Base-by-base conservation (phyloP, 2,329 filamentous ascomycete species). In the Fusarium chlamydosporum region DNA sequence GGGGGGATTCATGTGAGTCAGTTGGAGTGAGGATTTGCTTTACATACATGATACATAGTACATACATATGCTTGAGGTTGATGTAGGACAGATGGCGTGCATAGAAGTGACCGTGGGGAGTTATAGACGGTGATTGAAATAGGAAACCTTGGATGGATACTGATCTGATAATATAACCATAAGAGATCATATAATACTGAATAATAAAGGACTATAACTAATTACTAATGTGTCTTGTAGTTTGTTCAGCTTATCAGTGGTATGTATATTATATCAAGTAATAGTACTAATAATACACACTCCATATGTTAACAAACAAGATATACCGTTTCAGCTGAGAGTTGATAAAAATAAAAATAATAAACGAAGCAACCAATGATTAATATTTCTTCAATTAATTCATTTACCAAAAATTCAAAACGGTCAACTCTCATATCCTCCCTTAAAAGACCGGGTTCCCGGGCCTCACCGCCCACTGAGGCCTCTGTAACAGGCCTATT, bases 391-490 rank as follows among this genome's bases (percentile, higher is more conserved):
- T 31, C 2, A 47, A 35, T 47, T 58, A 60, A 42, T 26, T 27
- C 6, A 4, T 20, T 43, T 29, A 9, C 3, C 29, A 8, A 29
- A 42, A 53, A 56, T 23, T 15, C 2, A 55, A 57, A 54, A 48
- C 43, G 53, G 58, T 51, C 29, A 41, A 42, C 18, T 16, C 18
- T 18, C 34, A 16, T 20, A 42, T 48, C 58, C 45, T 57, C 34
- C 34, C 47, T 13, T 7, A 51, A 20, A 29, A 51, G 61, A 68
- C 71, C 71, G 71, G 63, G 54, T 67, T 64, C 59, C 64, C 67
- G 61, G 71, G 55, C 71, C 67, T 72, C 69, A 72, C 71, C 68
- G 68, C 71, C 68, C 60, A 68, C 61, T 20, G 27, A 37, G 67
- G 66, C 20, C 67, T 29, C 66, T 69, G 35, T 43, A 64, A 59